phyloP scores from a whole-genome alignment of 2,329 filamentous ascomycete species.

The Cytospora schulzeri region DNA sequence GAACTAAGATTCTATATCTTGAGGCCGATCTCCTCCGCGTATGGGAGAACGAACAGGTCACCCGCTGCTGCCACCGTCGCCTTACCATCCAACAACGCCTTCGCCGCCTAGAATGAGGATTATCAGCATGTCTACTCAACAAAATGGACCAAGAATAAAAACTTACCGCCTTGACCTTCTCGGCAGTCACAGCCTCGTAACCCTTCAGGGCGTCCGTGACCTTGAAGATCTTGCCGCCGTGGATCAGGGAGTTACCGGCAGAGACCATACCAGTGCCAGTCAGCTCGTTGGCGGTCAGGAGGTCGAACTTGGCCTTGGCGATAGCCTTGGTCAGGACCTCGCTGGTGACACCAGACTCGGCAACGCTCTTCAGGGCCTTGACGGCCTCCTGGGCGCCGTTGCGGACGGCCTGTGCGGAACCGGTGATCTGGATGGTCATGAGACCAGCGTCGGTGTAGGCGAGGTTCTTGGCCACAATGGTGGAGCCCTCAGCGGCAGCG shows the following conservation, averaged over 20 bases:
- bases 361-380: conserved; percentile 79
- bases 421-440: conserved; percentile 78
- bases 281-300: conserved; percentile 79
- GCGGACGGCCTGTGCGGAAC: conserved; percentile 71
- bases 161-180: conserved; percentile 83
- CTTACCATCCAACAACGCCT: conserved; percentile 84
- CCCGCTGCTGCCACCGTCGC: conserved; percentile 87
- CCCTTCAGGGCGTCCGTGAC: conserved; percentile 77
- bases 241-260: conserved; percentile 81
- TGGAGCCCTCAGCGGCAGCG: conserved; percentile 65
- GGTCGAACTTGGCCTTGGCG: conserved; percentile 90
- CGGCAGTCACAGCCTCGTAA: conserved; percentile 78
- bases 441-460: conserved; percentile 95
- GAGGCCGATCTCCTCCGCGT: conserved; percentile 90
- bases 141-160: neutral
- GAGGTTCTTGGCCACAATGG: conserved; percentile 73
- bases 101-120: conserved; percentile 68
- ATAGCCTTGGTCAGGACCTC: conserved; percentile 92
- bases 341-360: conserved; percentile 72
- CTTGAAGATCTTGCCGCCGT: conserved; percentile 81
- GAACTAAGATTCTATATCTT: conserved; percentile 70
- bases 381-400: conserved; percentile 75
- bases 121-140: conserved; percentile 32
- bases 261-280: conserved; percentile 76
- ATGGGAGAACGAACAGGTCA: conserved; percentile 88